Base-by-base conservation (phyloP, 225 moss, liverwort and hornwort species). In the Bryum argenteum region DNA sequence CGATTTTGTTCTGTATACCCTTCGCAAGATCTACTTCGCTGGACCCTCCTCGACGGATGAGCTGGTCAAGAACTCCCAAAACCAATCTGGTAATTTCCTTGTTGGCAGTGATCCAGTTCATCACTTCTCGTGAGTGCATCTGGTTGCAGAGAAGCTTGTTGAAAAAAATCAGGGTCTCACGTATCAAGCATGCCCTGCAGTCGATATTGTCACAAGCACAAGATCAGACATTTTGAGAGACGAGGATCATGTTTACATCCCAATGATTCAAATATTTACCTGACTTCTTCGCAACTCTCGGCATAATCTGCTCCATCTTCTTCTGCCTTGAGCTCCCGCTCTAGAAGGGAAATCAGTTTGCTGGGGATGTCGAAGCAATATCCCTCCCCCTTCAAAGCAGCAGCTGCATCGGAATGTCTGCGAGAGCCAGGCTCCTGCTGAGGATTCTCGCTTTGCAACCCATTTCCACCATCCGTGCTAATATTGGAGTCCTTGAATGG, bases 11-110 rank as follows among this genome's bases (percentile, higher is more conserved):
- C 61, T 85, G 91, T 71, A 96, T 70, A 23, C 75, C 82, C 72
- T 74, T 90, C 18, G 85, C 93, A 51, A 93, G 93, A 76, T 96
- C 93, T 20, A 78, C 79, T 33, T 93, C 96, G 48, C 48, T 48
- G 43, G 87, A 77, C 23, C 77, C 75, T 75, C 88, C 84, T 77
- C 88, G 81, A 23, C 65, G 78, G 60, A 91, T 77, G 61, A 96
- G 73, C 71, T 85, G 83, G 66, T 88, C 91, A 38, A 74, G 78
- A 20, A 85, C 88, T 61, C 82, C 82, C 65, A 96, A 71, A 14
- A 88, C 73, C 64, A 90, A 62, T 71, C 87, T 81, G 47, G 84
- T 82, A 40, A 70, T 90, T 63, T 85, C 85, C 50, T 82, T 85
- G 79, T 78, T 87, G 71, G 75, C 71, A 43, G 67, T 77, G 58